Base-by-base conservation (phyloP, 306 rosid species). In the Cyamopsis tetragonoloba region DNA sequence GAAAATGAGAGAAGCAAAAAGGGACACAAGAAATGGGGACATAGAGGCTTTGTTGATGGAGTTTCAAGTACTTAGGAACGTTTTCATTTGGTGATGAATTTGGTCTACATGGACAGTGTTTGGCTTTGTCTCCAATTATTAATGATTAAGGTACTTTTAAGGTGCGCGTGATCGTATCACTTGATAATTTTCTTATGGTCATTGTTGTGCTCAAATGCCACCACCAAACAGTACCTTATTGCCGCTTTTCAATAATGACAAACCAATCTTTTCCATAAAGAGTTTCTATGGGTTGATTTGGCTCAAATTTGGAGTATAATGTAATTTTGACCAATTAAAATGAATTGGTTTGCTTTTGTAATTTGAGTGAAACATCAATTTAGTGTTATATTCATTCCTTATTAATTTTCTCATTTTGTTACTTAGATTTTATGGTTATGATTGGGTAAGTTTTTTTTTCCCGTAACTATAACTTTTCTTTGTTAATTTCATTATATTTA, bases 91-190 rank as follows among this genome's bases (percentile, higher is more conserved):
- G 44, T 18, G 49, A 54, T 18, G 49, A 54, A 57, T 77, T 62
- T 48, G 74, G 75, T 66, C 48, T 77, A 69, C 62, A 50, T 27
- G 59, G 74, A 61, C 72, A n/a, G 62, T 41, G 70, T 68, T 75
- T 56, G 57, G 73, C 34, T 68, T 46, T 72, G 80, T 79, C 78
- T 15, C 58, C 71, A 6, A 58, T 44, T 58, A 57, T 57, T 27
- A 13, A 27, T 73, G 59, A 79, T 68, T 68, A 74, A 70, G 69
- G 77, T 58, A 68, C 75, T 66, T 81, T 67, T 38, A 43, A 28
- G 15, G 7, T 48, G 61, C 80, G 80, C 77, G 74, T 79, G 84
- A 79, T 38, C 0, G 7, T 23, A 13, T 54, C 62, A 44, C 70
- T 56, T 35, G 24, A 55, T 68, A 43, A 53, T 23, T 32, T 20